Evolutionary conservation across 805 yeast species (phyloP).

Genomic region (Hanseniaspora clermontiae): DNA sequence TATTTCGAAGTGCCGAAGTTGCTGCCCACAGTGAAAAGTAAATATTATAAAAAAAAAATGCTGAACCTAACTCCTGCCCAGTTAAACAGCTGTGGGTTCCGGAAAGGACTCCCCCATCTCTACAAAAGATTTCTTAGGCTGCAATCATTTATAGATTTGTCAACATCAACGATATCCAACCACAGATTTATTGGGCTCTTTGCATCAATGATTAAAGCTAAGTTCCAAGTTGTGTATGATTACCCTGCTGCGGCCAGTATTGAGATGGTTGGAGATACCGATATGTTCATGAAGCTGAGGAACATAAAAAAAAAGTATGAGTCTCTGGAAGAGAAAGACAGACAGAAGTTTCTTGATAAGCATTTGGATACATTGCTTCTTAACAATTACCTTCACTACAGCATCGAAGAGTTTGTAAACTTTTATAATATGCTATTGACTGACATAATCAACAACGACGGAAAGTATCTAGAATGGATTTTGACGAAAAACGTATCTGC

Average conservation of each 20-base stretch:
- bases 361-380: not conserved
- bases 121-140: conserved; percentile 6
- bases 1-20: not conserved
- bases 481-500: not conserved
- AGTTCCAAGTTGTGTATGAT: not conserved
- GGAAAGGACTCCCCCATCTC: not conserved
- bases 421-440: not conserved
- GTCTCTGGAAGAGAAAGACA: not conserved
- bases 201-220: not conserved
- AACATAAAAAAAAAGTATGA: not conserved
- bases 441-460: not conserved
- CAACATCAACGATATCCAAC: not conserved
- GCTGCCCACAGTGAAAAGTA: not conserved
- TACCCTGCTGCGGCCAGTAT: not conserved
- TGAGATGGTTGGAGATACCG: not conserved
- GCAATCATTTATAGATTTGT: not conserved
- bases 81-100: not conserved
- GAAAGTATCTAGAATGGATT: not conserved
- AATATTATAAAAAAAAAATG: not conserved
- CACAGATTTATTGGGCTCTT: not conserved
- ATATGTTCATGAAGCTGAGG: not conserved
- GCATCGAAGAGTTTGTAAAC: not conserved
- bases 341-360: not conserved
- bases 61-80: not conserved
- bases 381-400: not conserved